phyloP scores from a whole-genome alignment of 2,329 filamentous ascomycete species.

The Fusarium pseudoanthophilum region DNA sequence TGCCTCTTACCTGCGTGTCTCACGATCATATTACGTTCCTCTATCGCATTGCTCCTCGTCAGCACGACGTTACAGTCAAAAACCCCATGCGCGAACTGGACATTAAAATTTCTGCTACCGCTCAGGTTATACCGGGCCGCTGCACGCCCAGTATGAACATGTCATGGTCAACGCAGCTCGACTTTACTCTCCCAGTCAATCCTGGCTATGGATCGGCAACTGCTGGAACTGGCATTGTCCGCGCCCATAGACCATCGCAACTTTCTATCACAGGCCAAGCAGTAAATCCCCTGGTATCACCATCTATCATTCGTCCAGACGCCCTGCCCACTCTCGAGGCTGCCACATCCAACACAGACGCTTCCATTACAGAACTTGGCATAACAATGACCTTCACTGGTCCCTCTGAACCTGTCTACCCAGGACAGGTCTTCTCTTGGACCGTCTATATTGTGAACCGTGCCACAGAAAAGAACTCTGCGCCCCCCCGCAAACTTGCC shows the following conservation, averaged over 20 bases:
- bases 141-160: conserved; percentile 72
- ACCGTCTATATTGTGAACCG: conserved; percentile 81
- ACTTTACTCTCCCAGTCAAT: conserved; percentile 75
- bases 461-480: conserved; percentile 58
- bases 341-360: conserved; percentile 58
- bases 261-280: conserved; percentile 68
- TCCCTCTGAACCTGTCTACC: conserved; percentile 64
- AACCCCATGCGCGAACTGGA: conserved; percentile 64
- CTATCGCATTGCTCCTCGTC: conserved; percentile 70
- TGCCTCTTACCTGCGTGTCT: conserved; percentile 71
- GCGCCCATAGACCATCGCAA: conserved; percentile 70
- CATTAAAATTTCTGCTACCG: conserved; percentile 70
- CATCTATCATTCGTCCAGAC: conserved; percentile 68
- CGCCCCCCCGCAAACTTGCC: conserved; percentile 72
- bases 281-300: conserved; percentile 65
- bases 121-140: conserved; percentile 63
- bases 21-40: conserved; percentile 81
- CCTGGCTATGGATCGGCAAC: conserved; percentile 67
- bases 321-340: conserved; percentile 69
- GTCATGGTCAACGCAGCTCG: conserved; percentile 74
- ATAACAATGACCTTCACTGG: conserved; percentile 80
- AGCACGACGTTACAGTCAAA: conserved; percentile 58
- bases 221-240: conserved; percentile 65
- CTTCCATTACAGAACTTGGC: conserved; percentile 69
- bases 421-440: conserved; percentile 77